Evolutionary conservation across 2,329 filamentous ascomycete species (phyloP).

Genomic region (Ascochyta koolunga): DNA sequence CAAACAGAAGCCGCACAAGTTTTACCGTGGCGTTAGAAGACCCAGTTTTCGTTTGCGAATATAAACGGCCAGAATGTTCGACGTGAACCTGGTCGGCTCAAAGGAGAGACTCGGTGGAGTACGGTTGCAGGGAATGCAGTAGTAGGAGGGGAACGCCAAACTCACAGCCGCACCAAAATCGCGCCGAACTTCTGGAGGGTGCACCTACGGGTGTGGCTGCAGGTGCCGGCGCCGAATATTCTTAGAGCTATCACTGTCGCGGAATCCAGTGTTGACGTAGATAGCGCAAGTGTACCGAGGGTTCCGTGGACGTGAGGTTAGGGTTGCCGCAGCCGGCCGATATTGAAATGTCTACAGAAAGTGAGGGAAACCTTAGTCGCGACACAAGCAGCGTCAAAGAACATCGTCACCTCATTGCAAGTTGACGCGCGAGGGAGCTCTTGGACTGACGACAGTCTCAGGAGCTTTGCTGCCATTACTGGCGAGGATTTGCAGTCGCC

Average conservation of each 20-base stretch:
- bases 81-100: conserved; percentile 31
- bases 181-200: conserved; percentile 22
- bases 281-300: conserved; percentile 20
- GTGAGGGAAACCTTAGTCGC: neutral
- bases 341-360: neutral
- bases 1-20: conserved; percentile 19
- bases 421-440: conserved; percentile 16
- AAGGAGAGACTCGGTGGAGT: conserved; percentile 33
- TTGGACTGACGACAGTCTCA: conserved; percentile 32
- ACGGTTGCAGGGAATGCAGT: conserved; percentile 27
- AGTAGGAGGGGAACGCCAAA: conserved; percentile 28
- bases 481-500: conserved; percentile 32
- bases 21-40: conserved; percentile 23
- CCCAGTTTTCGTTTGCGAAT: conserved; percentile 32
- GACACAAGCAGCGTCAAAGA: neutral
- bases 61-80: conserved; percentile 43
- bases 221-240: conserved; percentile 23
- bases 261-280: conserved; percentile 13
- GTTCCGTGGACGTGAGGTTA: conserved; percentile 7
- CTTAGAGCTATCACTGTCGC: conserved; percentile 19
- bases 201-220: conserved; percentile 41
- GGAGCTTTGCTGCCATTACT: conserved; percentile 22
- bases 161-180: conserved; percentile 20
- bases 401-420: neutral
- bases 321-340: conserved; percentile 22